These are phyloP conservation scores for Termitomyces sp. DNA, from an alignment of 768 basidiomycete genomes.

Conservation along the genomic window DNA sequence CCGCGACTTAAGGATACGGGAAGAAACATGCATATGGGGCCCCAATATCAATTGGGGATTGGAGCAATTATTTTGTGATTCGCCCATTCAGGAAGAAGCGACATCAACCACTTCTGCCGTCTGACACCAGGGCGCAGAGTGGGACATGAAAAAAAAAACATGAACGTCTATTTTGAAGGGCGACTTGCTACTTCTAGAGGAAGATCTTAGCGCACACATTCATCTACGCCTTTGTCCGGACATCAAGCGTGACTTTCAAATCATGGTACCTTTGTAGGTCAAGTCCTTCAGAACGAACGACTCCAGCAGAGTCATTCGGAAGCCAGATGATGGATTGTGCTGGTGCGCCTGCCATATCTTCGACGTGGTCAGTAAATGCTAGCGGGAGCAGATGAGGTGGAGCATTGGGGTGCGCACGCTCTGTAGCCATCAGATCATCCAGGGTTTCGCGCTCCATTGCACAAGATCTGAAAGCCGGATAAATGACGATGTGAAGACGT, in stretches of 20 bases:
- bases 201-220: slow-evolving; percentile 27
- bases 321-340: slow-evolving; percentile 81
- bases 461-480: slow-evolving; percentile 1
- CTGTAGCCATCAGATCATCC: slow-evolving; percentile 77
- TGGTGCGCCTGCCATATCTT: slow-evolving; percentile 73
- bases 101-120: slow-evolving; percentile 10
- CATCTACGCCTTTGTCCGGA: slow-evolving; percentile 49
- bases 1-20: no score
- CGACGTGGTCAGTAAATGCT: slow-evolving; percentile 68
- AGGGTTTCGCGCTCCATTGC: slow-evolving; percentile 62
- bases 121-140: not conserved
- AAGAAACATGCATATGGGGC: no score
- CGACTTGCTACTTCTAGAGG: slow-evolving; percentile 25
- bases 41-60: no score
- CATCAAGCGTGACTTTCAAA: slow-evolving; percentile 65
- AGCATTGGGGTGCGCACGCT: slow-evolving; percentile 71
- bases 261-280: slow-evolving; percentile 75
- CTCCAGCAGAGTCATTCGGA: slow-evolving; percentile 71
- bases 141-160: not conserved
- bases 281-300: slow-evolving; percentile 67
- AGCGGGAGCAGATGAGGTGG: slow-evolving; percentile 67
- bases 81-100: not conserved
- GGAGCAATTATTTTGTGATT: not conserved
- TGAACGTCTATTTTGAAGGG: slow-evolving; percentile 16
- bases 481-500: not conserved